Conservation (phyloP, 2,329 filamentous ascomycete species). For the Apiospora koreana region DNA sequence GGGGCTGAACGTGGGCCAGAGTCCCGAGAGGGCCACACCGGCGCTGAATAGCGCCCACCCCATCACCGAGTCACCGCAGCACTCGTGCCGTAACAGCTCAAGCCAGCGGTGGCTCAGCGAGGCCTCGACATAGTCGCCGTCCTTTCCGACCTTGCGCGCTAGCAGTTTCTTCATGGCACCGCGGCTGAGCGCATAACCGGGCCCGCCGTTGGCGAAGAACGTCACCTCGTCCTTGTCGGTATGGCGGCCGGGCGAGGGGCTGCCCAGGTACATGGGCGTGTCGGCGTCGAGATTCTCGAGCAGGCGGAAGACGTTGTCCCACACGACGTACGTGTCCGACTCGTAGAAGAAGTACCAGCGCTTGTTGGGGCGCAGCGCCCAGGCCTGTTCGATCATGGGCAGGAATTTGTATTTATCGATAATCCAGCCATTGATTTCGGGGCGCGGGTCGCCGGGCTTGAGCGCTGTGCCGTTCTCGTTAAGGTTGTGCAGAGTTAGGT, state of each 20-base stretch:
- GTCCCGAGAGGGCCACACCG: slow-evolving; percentile 45
- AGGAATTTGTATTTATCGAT: slow-evolving; percentile 61
- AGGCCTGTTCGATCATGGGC: slow-evolving; percentile 54
- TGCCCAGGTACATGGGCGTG: slow-evolving; percentile 49
- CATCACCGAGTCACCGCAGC: slow-evolving; percentile 54
- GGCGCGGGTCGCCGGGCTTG: background rate
- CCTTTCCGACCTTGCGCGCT: slow-evolving; percentile 29
- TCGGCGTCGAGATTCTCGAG: slow-evolving; percentile 49
- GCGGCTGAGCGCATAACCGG: slow-evolving; percentile 47
- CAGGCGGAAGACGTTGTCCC: slow-evolving; percentile 48
- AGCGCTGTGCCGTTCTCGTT: slow-evolving; percentile 3
- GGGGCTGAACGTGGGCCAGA: slow-evolving; percentile 51
- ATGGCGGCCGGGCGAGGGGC: slow-evolving; percentile 42
- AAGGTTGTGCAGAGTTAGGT: slow-evolving; percentile 37
- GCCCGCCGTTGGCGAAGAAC: slow-evolving; percentile 51
- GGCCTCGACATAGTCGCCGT: slow-evolving; percentile 40
- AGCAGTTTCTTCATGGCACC: slow-evolving; percentile 45
- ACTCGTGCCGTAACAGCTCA: slow-evolving; percentile 44
- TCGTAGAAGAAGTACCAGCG: slow-evolving; percentile 60
- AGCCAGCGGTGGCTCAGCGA: slow-evolving; percentile 42
- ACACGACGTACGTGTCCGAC: slow-evolving; percentile 52
- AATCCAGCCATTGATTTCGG: slow-evolving; percentile 45
- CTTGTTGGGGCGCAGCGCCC: slow-evolving; percentile 45
- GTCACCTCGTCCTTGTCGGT: slow-evolving; percentile 32
- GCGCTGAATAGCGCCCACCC: slow-evolving; percentile 47